Conservation (phyloP, 2,329 filamentous ascomycete genomes). For the Colletotrichum sp. region DNA sequence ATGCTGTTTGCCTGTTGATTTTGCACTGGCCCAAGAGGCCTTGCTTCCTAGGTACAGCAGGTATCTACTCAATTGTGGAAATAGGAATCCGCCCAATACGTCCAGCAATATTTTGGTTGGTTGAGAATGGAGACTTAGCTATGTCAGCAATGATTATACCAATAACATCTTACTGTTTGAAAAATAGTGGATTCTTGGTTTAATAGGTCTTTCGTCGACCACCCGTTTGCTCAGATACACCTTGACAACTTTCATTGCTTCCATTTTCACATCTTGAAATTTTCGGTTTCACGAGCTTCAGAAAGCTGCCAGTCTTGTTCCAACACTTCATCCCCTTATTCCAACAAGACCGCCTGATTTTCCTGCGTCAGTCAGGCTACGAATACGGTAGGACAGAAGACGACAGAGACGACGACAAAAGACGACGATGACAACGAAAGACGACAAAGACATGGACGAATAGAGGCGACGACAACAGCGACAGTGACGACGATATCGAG, state of each 20-base stretch:
- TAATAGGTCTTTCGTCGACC: neutral
- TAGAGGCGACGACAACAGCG: neutral
- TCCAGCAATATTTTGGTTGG: neutral
- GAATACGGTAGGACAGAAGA: neutral
- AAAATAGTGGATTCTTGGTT: neutral
- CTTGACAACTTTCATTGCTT: neutral
- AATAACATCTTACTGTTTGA: neutral
- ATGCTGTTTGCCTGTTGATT: neutral
- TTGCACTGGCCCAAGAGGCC: neutral
- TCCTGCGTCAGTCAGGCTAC: too few relatives aligned
- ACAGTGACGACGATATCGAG: neutral
- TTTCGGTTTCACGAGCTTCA: rapidly evolving
- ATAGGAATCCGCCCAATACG: neutral
- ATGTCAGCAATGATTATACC: neutral
- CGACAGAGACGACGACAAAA: neutral
- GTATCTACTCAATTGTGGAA: neutral
- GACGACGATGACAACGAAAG: neutral
- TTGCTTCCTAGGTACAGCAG: neutral
- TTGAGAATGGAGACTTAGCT: neutral
- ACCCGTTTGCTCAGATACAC: neutral
- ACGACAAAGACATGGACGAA: neutral
- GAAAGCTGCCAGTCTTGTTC: rapidly evolving
- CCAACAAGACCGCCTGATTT: neutral
- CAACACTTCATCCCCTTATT: neutral
- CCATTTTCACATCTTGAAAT: neutral